A percentile compares a stretch with the other conserved stretches of the same genome.
phyloP scores from a whole-genome alignment of 208 protist species.

The Angomonas ambiguus region DNA sequence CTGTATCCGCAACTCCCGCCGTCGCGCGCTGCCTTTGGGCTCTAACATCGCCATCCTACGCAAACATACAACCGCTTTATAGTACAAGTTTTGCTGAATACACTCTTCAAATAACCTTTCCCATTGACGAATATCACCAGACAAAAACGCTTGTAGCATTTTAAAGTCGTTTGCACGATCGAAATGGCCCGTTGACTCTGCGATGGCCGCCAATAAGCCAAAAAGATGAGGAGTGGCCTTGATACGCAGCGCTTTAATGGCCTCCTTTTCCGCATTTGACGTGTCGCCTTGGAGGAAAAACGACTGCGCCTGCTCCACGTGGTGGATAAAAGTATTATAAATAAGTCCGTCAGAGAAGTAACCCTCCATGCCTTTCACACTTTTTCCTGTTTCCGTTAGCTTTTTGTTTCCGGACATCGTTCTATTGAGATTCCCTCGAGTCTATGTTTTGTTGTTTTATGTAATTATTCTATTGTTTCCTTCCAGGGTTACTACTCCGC shows the following conservation, averaged over 20 bases:
- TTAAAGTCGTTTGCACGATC: conserved; percentile 84
- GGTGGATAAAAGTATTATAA: conserved; percentile 51
- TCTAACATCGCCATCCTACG: conserved; percentile 75
- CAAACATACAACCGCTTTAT: conserved; percentile 84
- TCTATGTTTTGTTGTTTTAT: no score
- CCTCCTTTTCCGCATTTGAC: conserved; percentile 52
- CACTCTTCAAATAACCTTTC: conserved; percentile 85
- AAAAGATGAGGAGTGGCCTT: conserved; percentile 78
- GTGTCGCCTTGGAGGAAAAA: conserved; percentile 60
- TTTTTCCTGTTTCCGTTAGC: not conserved
- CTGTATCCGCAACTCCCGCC: conserved; percentile 79
- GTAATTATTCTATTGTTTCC: no score
- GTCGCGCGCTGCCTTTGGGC: conserved; percentile 36
- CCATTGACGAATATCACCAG: conserved; percentile 72
- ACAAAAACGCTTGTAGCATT: conserved; percentile 82
- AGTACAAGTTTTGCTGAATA: conserved; percentile 72
- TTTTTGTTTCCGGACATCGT: not conserved
- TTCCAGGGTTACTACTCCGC: no score
- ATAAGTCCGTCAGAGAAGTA: conserved; percentile 44
- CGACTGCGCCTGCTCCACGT: conserved; percentile 65
- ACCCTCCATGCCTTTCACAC: conserved; percentile 18
- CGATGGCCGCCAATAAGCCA: conserved; percentile 73
- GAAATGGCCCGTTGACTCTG: conserved; percentile 74
- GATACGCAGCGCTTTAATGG: conserved; percentile 68
- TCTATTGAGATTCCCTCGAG: not conserved